phyloP scores from a whole-genome alignment of 2,329 filamentous ascomycete species.

The Penicillium oxalicum region DNA sequence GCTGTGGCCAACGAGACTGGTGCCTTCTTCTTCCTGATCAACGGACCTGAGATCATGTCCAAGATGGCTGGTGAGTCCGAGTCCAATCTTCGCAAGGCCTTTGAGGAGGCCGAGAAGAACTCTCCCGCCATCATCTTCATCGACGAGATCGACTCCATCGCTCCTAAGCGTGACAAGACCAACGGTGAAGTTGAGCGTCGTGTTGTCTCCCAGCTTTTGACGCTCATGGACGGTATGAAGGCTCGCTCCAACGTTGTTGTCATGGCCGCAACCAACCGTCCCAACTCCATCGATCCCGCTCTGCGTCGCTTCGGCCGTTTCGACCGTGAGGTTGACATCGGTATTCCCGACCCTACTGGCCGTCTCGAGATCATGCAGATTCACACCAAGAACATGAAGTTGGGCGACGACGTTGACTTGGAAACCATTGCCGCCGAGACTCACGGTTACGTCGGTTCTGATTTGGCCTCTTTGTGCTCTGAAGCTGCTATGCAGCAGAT shows the following conservation, averaged over 20 bases:
- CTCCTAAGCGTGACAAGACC: constrained; percentile 99
- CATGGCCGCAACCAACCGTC: constrained; percentile 98
- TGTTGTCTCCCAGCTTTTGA: constrained; percentile 93
- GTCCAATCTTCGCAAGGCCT: constrained; percentile 97
- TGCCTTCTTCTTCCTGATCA: constrained; percentile 99
- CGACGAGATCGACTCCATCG: constrained; percentile 98
- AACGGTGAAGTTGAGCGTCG: constrained; percentile 98
- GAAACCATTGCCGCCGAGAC: constrained; percentile 96
- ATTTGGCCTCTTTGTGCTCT: constrained; percentile 95
- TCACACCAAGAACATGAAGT: constrained; percentile 99
- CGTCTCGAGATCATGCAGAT: constrained; percentile 99
- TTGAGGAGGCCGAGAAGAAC: constrained; percentile 99
- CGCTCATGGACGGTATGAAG: constrained; percentile 99
- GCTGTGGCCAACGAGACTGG: constrained; percentile 98
- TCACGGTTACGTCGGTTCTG: constrained; percentile 97
- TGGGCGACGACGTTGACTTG: constrained; percentile 91
- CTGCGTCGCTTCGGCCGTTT: constrained; percentile 97
- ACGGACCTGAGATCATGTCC: constrained; percentile 99
- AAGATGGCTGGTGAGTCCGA: constrained; percentile 99
- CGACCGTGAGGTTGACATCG: constrained; percentile 97
- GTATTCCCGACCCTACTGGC: constrained; percentile 93
- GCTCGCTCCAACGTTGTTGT: constrained; percentile 96
- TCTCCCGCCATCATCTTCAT: constrained; percentile 99
- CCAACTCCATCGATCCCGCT: constrained; percentile 97
- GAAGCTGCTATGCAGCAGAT: constrained; percentile 99